Evolutionary conservation across 1,284 basidiomycete genomes (phyloP).

Genomic region (Tilletia setariae): DNA sequence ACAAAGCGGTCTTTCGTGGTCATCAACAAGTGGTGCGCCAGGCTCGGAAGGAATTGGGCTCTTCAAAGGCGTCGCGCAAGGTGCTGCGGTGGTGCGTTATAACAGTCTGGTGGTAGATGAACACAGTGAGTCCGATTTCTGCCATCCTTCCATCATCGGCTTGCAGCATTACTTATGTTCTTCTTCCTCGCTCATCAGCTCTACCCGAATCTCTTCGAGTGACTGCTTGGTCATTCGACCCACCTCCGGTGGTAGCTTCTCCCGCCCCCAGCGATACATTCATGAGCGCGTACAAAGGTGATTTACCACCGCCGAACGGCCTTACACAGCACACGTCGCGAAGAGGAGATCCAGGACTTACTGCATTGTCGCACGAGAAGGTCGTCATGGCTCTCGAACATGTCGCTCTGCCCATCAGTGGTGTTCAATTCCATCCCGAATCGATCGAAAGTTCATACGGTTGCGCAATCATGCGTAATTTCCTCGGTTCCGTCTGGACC

Average conservation of each 20-base stretch:
- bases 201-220: constrained; percentile 58
- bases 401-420: constrained; percentile 67
- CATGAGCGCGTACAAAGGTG: neutral
- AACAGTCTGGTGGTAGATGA: constrained; percentile 60
- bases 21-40: neutral
- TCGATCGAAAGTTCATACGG: constrained; percentile 44
- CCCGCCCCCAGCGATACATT: neutral
- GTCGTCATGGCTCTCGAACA: constrained; percentile 49
- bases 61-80: constrained; percentile 62
- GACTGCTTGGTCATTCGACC: constrained; percentile 56
- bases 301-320: constrained; percentile 4
- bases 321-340: constrained; percentile 10
- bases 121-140: constrained; percentile 25
- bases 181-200: constrained; percentile 27
- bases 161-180: neutral
- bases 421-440: constrained; percentile 91
- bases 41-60: constrained; percentile 57
- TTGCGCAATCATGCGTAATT: constrained; percentile 39
- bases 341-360: neutral
- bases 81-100: constrained; percentile 77
- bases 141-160: neutral
- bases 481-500: constrained; percentile 30
- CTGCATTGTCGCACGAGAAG: constrained; percentile 15
- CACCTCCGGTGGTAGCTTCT: constrained; percentile 26
- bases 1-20: constrained; percentile 29